Conservation (phyloP, 257 asterid genomes). For the Thymus mandschuricus region DNA sequence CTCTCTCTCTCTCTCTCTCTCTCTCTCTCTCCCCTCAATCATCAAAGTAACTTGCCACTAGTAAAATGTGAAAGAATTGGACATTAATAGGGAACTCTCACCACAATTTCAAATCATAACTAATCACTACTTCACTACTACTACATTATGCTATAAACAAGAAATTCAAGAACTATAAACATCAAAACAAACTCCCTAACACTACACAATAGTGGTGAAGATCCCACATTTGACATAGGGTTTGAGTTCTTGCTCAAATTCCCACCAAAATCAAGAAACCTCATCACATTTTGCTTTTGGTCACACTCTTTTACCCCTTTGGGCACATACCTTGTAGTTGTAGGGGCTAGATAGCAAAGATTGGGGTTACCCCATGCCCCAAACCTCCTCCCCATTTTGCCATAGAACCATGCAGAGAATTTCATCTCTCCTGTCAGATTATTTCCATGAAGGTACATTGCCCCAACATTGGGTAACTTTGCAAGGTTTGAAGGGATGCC, state of each 20-base stretch:
- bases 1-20: background rate
- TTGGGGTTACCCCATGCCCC: slow-evolving; percentile 88
- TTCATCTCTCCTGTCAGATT: slow-evolving; percentile 80
- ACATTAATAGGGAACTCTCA: background rate
- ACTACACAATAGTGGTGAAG: slow-evolving; percentile 18
- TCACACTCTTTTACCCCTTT: slow-evolving; percentile 71
- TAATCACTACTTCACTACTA: background rate
- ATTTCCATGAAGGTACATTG: slow-evolving; percentile 77
- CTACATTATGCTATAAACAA: background rate
- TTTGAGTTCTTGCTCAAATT: slow-evolving; percentile 15
- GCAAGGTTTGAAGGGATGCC: slow-evolving; percentile 54
- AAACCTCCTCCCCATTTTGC: slow-evolving; percentile 77
- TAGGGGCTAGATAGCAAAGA: slow-evolving; percentile 57
- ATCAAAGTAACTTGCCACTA: background rate
- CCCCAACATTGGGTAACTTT: slow-evolving; percentile 58
- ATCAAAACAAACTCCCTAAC: slow-evolving; percentile 31
- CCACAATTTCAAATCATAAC: background rate
- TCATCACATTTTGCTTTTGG: slow-evolving; percentile 38
- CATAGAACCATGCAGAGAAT: slow-evolving; percentile 65
- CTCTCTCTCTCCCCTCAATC: background rate
- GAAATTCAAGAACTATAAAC: slow-evolving; percentile 25
- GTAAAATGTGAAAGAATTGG: background rate
- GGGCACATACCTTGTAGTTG: slow-evolving; percentile 42
- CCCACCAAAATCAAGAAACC: slow-evolving; percentile 26
- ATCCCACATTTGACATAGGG: slow-evolving; percentile 40